A percentile compares a stretch with the other conserved stretches of the same genome.
Evolutionary conservation across 148 eudicot genomes (phyloP).

Genomic region (Silene conica): DNA sequence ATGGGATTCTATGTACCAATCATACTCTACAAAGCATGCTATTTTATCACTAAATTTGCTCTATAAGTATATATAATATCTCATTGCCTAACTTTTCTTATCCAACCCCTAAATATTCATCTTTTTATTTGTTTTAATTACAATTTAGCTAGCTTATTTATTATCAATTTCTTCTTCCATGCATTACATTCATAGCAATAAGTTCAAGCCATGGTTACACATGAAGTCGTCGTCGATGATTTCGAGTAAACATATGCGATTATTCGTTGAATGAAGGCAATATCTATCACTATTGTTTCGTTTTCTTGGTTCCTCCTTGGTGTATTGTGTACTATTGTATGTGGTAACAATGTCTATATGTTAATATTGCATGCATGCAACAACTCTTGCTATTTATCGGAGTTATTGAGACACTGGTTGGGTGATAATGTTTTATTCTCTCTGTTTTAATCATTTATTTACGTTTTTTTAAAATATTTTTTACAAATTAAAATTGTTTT

Average conservation of each 20-base stretch:
- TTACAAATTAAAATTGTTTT: no score
- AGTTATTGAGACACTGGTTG: background rate
- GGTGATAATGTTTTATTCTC: no score
- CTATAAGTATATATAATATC: slow-evolving; percentile 23
- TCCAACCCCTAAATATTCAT: background rate
- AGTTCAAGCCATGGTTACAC: no score
- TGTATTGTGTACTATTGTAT: no score
- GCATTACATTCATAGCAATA: no score
- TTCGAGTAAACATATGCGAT: background rate
- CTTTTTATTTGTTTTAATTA: no score
- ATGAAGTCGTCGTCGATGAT: no score
- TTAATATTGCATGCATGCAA: background rate
- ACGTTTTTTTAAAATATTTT: no score
- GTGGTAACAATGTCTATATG: background rate
- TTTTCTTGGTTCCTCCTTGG: background rate
- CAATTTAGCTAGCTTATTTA: no score
- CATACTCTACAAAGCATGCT: slow-evolving; percentile 20
- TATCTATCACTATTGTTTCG: background rate
- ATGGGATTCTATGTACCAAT: slow-evolving; percentile 24
- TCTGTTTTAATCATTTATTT: no score
- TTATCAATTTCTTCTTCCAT: background rate
- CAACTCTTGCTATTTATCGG: background rate
- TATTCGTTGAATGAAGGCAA: background rate
- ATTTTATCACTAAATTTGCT: slow-evolving; percentile 9
- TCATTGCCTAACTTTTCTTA: background rate